Evolutionary conservation across 1,139 yeast species (phyloP).

Genomic region (Suhomyces anneliseae): DNA sequence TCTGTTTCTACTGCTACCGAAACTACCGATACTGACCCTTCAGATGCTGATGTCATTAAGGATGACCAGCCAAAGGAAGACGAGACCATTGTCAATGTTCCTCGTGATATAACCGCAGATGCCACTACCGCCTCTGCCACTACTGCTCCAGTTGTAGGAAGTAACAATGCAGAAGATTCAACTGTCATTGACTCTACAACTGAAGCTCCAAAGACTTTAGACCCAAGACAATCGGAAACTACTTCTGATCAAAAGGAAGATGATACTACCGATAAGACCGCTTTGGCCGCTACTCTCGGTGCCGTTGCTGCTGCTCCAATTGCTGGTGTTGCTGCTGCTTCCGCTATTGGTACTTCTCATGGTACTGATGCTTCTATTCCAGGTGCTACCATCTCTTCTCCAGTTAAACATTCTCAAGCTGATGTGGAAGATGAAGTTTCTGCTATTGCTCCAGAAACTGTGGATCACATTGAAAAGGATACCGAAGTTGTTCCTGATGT

Average conservation of each 20-base stretch:
- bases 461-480: not conserved
- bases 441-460: not conserved
- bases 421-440: not conserved
- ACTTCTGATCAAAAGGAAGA: not conserved
- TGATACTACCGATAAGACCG: not conserved
- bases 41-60: conserved; percentile 12
- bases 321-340: conserved; percentile 5
- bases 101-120: conserved; percentile 7
- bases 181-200: conserved; percentile 16
- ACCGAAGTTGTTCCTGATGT: too few relatives aligned
- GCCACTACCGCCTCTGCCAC: conserved; percentile 9
- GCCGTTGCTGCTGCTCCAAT: conserved; percentile 7
- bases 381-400: not conserved
- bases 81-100: conserved; percentile 8
- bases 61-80: conserved; percentile 4
- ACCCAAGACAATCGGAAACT: conserved; percentile 18
- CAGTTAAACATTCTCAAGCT: conserved; percentile 1
- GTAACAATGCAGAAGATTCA: conserved; percentile 11
- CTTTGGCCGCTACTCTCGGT: conserved; percentile 5
- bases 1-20: conserved; percentile 13
- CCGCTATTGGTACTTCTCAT: not conserved
- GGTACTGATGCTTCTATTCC: conserved; percentile 5
- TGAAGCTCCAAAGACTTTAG: conserved; percentile 26
- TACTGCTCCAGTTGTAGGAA: conserved; percentile 7
- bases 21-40: conserved; percentile 9